A percentile compares a stretch with the other conserved stretches of the same genome.
Evolutionary conservation across 352 stramenopile genomes (phyloP).

Genomic region (Phytophthora hybrid): DNA sequence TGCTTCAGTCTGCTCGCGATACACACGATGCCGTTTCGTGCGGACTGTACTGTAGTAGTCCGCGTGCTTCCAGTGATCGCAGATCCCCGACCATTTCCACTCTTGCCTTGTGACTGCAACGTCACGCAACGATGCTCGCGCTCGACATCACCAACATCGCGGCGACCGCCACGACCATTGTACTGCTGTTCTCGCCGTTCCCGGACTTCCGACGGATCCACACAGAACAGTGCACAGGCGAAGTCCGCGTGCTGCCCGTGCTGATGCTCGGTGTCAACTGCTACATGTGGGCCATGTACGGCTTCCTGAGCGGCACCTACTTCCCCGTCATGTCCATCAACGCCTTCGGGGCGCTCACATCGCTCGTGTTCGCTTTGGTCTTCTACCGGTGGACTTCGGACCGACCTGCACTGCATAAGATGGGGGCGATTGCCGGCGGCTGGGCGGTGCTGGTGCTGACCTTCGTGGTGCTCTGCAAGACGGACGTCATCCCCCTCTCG

Average conservation of each 20-base stretch:
- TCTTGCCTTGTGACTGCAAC: constrained; percentile 1
- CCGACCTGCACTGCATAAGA: constrained; percentile 27
- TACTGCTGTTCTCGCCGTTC: constrained; percentile 39
- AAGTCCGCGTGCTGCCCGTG: constrained; percentile 40
- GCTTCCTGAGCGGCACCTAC: constrained; percentile 34
- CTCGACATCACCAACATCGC: constrained; percentile 34
- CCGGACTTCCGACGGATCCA: constrained; percentile 45
- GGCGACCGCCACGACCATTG: constrained; percentile 33
- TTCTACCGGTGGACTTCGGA: constrained; percentile 43
- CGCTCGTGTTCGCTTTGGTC: constrained; percentile 34
- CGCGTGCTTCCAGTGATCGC: constrained; percentile 2
- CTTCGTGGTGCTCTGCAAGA: constrained; percentile 30
- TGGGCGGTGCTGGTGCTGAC: constrained; percentile 21
- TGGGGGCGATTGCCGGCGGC: constrained; percentile 2
- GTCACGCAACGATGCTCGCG: constrained; percentile 16
- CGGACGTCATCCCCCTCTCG: constrained; percentile 19
- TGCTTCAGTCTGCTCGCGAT: not conserved
- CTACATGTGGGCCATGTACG: constrained; percentile 43
- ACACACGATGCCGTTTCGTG: not conserved
- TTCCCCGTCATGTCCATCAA: constrained; percentile 46
- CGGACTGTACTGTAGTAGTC: no score
- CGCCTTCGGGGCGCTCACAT: constrained; percentile 38
- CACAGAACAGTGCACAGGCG: constrained; percentile 36
- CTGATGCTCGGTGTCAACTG: constrained; percentile 44
- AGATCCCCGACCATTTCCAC: constrained; percentile 6